These are phyloP conservation scores for Fusarium sp. DNA, from an alignment of 2,329 filamentous ascomycete species.

Conservation along the genomic window DNA sequence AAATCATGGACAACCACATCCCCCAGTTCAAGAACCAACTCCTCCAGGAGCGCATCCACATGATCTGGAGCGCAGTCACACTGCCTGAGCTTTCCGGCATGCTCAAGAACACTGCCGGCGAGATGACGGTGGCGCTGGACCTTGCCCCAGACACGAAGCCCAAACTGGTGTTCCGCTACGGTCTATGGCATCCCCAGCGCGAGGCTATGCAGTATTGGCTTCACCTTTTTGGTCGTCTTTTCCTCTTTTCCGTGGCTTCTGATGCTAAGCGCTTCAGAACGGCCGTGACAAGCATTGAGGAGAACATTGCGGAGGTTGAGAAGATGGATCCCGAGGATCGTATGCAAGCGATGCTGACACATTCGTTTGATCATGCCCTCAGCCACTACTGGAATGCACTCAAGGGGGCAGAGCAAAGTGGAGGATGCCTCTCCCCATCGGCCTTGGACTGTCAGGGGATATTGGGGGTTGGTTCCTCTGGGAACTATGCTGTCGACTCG, in stretches of 20 bases:
- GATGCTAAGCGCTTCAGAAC: constrained; percentile 7
- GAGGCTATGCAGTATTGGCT: constrained; percentile 32
- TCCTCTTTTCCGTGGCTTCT: constrained; percentile 17
- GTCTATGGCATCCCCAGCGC: constrained; percentile 26
- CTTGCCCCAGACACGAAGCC: neutral
- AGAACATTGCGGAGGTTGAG: neutral
- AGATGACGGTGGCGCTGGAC: constrained; percentile 22
- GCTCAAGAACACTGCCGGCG: constrained; percentile 12
- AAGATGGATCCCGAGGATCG: constrained; percentile 13
- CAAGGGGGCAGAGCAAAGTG: constrained; percentile 3
- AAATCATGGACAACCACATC: constrained; percentile 14
- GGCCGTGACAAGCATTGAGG: neutral
- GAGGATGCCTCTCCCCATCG: constrained; percentile 5
- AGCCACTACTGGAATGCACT: constrained; percentile 24
- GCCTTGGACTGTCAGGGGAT: constrained; percentile 21
- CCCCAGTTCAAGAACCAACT: constrained; percentile 10
- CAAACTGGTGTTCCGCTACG: constrained; percentile 22
- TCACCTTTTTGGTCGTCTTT: constrained; percentile 23
- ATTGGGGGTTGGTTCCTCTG: neutral
- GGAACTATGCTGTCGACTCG: neutral
- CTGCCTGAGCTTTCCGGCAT: constrained; percentile 15
- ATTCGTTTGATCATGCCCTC: constrained; percentile 13
- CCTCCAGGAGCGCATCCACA: constrained; percentile 28
- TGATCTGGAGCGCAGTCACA: constrained; percentile 22
- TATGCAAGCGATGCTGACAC: constrained; percentile 18